Percentiles rank a stretch among this genome's conserved stretches.
Evolutionary conservation across 1,284 basidiomycete species (phyloP).

Genomic region (Ganoderma multipileum): DNA sequence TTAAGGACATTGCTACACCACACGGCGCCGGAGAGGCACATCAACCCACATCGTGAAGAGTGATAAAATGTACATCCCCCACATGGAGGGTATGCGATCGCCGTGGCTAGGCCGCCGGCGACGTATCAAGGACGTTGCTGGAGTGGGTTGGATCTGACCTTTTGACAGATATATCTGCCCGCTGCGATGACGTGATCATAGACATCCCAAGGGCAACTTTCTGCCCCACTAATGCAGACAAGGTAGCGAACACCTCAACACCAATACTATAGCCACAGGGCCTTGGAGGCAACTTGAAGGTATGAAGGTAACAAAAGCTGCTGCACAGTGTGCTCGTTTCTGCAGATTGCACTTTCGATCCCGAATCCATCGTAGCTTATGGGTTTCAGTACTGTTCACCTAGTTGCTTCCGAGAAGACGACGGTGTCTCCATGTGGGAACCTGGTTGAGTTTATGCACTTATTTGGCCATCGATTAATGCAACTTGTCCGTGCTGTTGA

Average conservation of each 20-base stretch:
- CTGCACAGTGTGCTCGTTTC: neutral
- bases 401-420: neutral
- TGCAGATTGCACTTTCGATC: neutral
- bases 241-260: too few species aligned
- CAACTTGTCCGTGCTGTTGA: neutral
- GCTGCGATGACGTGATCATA: neutral
- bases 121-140: neutral
- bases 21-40: neutral
- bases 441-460: neutral
- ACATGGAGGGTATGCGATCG: neutral
- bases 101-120: neutral
- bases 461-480: neutral
- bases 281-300: too few species aligned
- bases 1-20: neutral
- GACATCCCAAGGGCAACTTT: neutral
- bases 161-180: neutral
- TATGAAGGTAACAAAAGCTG: too few species aligned
- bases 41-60: neutral
- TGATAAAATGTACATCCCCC: neutral
- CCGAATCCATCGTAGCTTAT: too few species aligned
- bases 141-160: neutral
- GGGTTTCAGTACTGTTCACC: too few species aligned
- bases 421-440: neutral
- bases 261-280: too few species aligned
- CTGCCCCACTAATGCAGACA: neutral